phyloP scores from a whole-genome alignment of 257 asterid genomes.

The Fraxinus americana region DNA sequence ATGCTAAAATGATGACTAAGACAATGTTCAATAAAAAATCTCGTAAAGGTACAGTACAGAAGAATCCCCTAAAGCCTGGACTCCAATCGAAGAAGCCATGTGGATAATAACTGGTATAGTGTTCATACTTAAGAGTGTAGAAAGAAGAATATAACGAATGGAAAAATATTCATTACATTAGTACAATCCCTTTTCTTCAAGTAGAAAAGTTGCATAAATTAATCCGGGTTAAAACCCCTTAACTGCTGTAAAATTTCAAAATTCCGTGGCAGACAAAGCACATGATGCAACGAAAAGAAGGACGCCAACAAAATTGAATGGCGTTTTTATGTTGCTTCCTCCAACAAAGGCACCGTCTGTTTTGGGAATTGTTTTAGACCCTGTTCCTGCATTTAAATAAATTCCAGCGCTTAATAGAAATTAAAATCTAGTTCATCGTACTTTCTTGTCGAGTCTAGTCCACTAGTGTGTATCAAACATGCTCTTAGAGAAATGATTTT shows the following conservation, averaged over 20 bases:
- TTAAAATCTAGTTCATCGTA: background rate
- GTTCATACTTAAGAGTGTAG: background rate
- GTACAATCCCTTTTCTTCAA: background rate
- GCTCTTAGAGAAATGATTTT: background rate
- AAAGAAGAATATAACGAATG: background rate
- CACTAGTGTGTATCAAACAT: background rate
- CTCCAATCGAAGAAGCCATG: background rate
- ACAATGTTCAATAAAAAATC: background rate
- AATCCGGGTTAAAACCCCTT: background rate
- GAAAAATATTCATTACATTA: background rate
- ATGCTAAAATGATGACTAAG: background rate
- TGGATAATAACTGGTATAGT: slow-evolving; percentile 8
- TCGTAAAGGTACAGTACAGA: slow-evolving; percentile 1
- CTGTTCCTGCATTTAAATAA: slow-evolving; percentile 24
- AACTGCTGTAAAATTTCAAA: slow-evolving; percentile 15
- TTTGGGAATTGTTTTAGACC: slow-evolving; percentile 39
- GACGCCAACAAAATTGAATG: slow-evolving; percentile 16
- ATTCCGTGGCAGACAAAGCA: slow-evolving; percentile 25
- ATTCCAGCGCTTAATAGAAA: background rate
- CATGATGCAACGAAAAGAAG: slow-evolving; percentile 27
- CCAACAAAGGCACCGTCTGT: slow-evolving; percentile 30
- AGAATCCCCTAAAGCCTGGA: background rate
- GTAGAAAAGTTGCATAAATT: background rate
- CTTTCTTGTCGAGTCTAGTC: too few relatives aligned
- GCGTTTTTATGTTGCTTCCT: slow-evolving; percentile 33